Percentiles rank a stretch among this genome's conserved stretches.
Conservation (phyloP, 305 asterid genomes). For the Fraxinus sp. region DNA sequence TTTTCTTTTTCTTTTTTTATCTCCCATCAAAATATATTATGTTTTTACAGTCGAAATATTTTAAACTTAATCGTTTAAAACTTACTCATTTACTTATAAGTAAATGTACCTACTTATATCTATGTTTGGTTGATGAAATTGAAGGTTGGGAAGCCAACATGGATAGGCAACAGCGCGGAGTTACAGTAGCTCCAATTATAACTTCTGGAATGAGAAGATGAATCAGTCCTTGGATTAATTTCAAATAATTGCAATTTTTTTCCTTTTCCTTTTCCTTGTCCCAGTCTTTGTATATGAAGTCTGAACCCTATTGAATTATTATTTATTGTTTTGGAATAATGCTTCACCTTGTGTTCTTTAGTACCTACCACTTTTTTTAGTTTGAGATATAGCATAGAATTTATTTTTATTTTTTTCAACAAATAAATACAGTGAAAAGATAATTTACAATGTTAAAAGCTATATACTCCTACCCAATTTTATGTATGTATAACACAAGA, state of each 20-base stretch:
- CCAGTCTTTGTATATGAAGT: neutral
- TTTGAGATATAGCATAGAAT: neutral
- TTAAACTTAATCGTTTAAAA: neutral
- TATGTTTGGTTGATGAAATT: neutral
- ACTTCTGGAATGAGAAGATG: conserved; percentile 27
- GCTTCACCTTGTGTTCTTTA: neutral
- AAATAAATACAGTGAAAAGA: neutral
- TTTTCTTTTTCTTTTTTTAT: no score
- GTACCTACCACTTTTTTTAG: neutral
- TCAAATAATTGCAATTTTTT: neutral
- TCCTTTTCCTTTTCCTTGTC: neutral
- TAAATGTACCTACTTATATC: neutral
- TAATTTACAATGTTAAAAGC: neutral
- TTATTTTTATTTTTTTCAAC: neutral
- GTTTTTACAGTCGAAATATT: neutral
- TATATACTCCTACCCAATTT: neutral
- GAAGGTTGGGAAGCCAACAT: conserved; percentile 33
- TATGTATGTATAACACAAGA: neutral
- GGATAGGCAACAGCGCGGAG: conserved; percentile 27
- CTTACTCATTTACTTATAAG: neutral
- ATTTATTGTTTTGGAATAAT: neutral
- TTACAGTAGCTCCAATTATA: conserved; percentile 22
- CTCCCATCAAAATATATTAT: neutral
- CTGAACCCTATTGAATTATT: neutral
- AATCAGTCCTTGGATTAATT: neutral